A percentile compares a stretch with the other conserved stretches of the same genome.
phyloP scores from a whole-genome alignment of 352 stramenopile species.

The Pythium aquatile region DNA sequence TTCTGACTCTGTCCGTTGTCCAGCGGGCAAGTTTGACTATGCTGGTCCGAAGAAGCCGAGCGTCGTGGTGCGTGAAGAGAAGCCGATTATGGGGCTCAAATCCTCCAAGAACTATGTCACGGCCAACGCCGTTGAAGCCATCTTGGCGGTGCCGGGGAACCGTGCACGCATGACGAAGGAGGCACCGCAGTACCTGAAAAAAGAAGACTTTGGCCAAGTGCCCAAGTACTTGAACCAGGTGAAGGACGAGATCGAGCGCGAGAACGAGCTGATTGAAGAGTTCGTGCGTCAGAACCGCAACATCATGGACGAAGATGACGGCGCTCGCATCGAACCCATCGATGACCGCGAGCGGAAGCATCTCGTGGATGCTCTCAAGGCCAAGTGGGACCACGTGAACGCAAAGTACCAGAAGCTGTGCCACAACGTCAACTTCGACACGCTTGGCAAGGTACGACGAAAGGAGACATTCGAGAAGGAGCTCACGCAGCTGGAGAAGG shows the following conservation, averaged over 20 bases:
- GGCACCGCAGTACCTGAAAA: constrained; percentile 78
- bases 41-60: constrained; percentile 53
- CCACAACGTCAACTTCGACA: constrained; percentile 93
- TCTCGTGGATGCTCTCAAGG: constrained; percentile 90
- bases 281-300: constrained; percentile 90
- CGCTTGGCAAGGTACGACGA: constrained; percentile 88
- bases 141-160: constrained; percentile 74
- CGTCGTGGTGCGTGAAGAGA: constrained; percentile 85
- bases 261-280: constrained; percentile 93
- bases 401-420: constrained; percentile 93
- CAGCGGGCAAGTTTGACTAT: constrained; percentile 75
- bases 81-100: constrained; percentile 90
- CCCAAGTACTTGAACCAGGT: constrained; percentile 90
- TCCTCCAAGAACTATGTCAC: constrained; percentile 93
- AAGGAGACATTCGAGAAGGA: constrained; percentile 93
- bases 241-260: constrained; percentile 90
- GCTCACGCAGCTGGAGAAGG: constrained; percentile 90
- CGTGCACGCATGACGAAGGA: constrained; percentile 57
- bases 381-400: constrained; percentile 94
- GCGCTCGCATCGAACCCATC: constrained; percentile 61
- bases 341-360: constrained; percentile 81
- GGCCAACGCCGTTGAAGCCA: constrained; percentile 92
- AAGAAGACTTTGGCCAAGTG: constrained; percentile 92
- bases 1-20: constrained; percentile 28
- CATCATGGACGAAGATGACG: constrained; percentile 71